Evolutionary conservation across 768 basidiomycete species (phyloP).

Genomic region (Psilocybe subaeruginosa): DNA sequence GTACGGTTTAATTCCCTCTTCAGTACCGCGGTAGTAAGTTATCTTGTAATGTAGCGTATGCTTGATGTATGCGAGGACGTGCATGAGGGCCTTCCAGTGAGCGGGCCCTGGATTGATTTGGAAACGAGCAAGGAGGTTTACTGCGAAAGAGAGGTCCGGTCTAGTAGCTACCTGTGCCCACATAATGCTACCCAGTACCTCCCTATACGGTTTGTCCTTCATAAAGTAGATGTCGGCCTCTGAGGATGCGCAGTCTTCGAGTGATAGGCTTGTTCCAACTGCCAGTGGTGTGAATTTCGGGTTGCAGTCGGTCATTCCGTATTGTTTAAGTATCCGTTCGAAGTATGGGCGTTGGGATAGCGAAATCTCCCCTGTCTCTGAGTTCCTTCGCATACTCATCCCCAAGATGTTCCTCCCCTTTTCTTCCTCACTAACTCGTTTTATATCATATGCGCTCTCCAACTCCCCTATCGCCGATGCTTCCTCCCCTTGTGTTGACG

Average conservation of each 20-base stretch:
- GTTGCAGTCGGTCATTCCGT: slow-evolving; percentile 16
- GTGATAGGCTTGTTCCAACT: slow-evolving; percentile 1
- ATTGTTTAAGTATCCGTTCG: slow-evolving; percentile 10
- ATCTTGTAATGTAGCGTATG: slow-evolving; percentile 1
- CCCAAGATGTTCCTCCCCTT: slow-evolving; percentile 12
- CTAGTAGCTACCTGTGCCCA: slow-evolving; percentile 26
- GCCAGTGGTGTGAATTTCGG: slow-evolving; percentile 16
- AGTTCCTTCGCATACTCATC: slow-evolving; percentile 12
- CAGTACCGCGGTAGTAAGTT: slow-evolving; percentile 6
- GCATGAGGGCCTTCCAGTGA: slow-evolving; percentile 20
- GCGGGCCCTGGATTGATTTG: slow-evolving; percentile 25
- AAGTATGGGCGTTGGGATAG: slow-evolving; percentile 14
- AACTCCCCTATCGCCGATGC: slow-evolving; percentile 18
- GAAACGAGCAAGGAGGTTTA: slow-evolving; percentile 23
- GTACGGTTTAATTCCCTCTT: slow-evolving; percentile 7
- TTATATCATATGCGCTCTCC: slow-evolving; percentile 12
- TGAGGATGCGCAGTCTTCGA: not conserved
- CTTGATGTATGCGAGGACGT: slow-evolving; percentile 23
- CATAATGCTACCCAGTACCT: slow-evolving; percentile 20
- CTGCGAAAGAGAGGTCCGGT: slow-evolving; percentile 27
- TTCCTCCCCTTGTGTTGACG: slow-evolving; percentile 6
- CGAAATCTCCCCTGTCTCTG: not conserved
- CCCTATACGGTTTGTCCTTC: slow-evolving; percentile 7
- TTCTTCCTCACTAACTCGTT: slow-evolving; percentile 11
- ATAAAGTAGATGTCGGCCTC: slow-evolving; percentile 7